Evolutionary conservation across 139 green algal genomes (phyloP).

Genomic region (Micractinium conductrix): DNA sequence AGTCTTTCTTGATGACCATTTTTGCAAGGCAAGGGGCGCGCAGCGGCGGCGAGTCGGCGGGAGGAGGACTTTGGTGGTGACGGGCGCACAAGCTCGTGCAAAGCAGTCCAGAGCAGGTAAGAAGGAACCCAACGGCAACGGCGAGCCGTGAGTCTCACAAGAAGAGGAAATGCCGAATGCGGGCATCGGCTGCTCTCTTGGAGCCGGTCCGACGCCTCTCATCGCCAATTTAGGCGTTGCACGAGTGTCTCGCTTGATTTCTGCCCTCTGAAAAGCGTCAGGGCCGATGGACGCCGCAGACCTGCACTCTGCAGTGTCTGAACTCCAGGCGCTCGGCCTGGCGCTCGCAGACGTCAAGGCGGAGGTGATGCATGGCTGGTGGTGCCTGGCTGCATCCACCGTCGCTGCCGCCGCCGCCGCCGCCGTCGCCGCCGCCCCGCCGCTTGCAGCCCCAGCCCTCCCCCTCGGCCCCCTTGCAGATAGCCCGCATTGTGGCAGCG

Average conservation of each 20-base stretch:
- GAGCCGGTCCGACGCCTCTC: background rate
- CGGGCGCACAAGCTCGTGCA: background rate
- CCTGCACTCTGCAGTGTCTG: background rate
- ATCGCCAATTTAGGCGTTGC: background rate
- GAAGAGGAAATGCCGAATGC: background rate
- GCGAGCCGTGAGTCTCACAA: background rate
- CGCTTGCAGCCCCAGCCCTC: background rate
- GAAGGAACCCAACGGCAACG: too few relatives aligned
- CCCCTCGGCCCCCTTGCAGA: background rate
- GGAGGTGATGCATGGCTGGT: background rate
- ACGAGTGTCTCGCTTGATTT: background rate
- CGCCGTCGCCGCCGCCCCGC: background rate
- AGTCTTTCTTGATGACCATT: conserved; percentile 1
- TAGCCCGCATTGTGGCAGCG: background rate
- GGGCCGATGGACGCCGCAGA: background rate
- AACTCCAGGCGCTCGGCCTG: conserved; percentile 1
- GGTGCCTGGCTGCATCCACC: background rate
- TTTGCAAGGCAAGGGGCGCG: background rate
- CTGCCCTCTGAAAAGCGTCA: background rate
- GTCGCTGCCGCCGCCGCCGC: background rate
- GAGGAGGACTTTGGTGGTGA: background rate
- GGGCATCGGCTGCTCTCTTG: background rate
- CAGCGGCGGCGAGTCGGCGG: background rate
- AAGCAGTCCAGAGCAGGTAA: too few relatives aligned
- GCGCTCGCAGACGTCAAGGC: background rate